Evolutionary conservation across 768 basidiomycete genomes (phyloP).

Genomic region (Phaffia tasmanica): DNA sequence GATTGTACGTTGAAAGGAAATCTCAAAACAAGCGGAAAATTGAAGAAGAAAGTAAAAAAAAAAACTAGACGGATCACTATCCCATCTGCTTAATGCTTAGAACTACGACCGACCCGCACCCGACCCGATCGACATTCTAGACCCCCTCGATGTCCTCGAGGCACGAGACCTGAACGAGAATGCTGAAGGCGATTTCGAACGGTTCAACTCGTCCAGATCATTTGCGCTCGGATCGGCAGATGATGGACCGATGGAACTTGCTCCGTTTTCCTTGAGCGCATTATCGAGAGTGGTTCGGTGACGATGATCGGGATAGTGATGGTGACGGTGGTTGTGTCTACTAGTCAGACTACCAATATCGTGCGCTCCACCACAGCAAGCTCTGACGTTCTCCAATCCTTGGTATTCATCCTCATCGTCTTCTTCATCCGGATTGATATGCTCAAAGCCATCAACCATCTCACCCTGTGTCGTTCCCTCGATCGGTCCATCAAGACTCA

Average conservation of each 20-base stretch:
- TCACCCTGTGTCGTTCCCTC: conserved; percentile 11
- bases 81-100: background rate
- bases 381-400: conserved; percentile 24
- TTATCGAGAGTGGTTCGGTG: background rate
- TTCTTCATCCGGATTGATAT: conserved; percentile 50
- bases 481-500: conserved; percentile 29
- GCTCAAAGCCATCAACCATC: conserved; percentile 55
- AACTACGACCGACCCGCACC: background rate
- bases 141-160: too few relatives aligned
- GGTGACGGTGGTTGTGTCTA: background rate
- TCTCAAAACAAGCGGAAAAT: too few relatives aligned
- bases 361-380: conserved; percentile 21
- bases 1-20: too few relatives aligned
- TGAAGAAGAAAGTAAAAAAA: background rate
- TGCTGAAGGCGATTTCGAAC: background rate
- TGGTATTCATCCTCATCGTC: conserved; percentile 70
- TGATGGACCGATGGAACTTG: background rate
- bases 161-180: too few relatives aligned
- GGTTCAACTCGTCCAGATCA: background rate
- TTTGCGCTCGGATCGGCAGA: background rate
- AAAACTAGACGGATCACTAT: background rate
- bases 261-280: background rate
- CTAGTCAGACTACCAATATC: conserved; percentile 13
- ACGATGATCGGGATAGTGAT: background rate
- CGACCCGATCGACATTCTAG: background rate